A percentile compares a stretch with the other conserved stretches of the same genome.
Conservation (phyloP, 1,284 basidiomycete species). For the Farysia itapuensis region DNA sequence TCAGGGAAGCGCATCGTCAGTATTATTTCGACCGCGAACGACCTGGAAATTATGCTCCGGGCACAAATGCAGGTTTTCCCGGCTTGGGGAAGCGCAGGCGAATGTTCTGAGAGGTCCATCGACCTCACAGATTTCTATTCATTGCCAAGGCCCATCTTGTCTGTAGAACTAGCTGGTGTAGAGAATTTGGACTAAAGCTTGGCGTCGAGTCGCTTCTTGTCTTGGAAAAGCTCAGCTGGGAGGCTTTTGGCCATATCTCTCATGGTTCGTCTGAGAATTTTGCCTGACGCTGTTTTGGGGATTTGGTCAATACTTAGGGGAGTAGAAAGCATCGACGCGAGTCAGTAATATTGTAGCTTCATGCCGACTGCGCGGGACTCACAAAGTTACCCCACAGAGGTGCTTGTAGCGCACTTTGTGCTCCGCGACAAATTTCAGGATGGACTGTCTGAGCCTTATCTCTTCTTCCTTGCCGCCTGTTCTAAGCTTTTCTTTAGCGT, state of each 20-base stretch:
- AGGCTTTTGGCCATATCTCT: slow-evolving; percentile 41
- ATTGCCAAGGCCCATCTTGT: no score
- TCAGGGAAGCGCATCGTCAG: slow-evolving; percentile 80
- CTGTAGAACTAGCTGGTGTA: no score
- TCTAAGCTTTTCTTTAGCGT: slow-evolving; percentile 62
- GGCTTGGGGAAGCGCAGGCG: slow-evolving; percentile 47
- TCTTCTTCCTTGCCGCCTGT: slow-evolving; percentile 60
- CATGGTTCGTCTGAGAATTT: slow-evolving; percentile 45
- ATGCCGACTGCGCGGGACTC: slow-evolving; percentile 9
- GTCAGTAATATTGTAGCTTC: not conserved
- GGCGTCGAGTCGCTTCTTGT: slow-evolving; percentile 15
- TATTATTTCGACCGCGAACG: slow-evolving; percentile 75
- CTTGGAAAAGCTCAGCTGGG: slow-evolving; percentile 10
- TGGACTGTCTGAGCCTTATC: slow-evolving; percentile 18
- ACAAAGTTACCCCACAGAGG: slow-evolving; percentile 65
- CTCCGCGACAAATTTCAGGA: slow-evolving; percentile 69
- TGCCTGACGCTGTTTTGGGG: slow-evolving; percentile 45
- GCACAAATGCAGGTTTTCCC: slow-evolving; percentile 35
- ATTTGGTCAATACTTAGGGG: slow-evolving; percentile 34
- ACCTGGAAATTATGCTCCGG: slow-evolving; percentile 52
- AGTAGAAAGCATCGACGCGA: not conserved
- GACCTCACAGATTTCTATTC: no score
- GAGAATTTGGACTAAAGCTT: slow-evolving; percentile 12
- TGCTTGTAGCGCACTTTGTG: slow-evolving; percentile 73
- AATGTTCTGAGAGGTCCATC: slow-evolving; percentile 30